phyloP scores from a whole-genome alignment of 768 basidiomycete genomes.

The Candolleomyces eurysporus region DNA sequence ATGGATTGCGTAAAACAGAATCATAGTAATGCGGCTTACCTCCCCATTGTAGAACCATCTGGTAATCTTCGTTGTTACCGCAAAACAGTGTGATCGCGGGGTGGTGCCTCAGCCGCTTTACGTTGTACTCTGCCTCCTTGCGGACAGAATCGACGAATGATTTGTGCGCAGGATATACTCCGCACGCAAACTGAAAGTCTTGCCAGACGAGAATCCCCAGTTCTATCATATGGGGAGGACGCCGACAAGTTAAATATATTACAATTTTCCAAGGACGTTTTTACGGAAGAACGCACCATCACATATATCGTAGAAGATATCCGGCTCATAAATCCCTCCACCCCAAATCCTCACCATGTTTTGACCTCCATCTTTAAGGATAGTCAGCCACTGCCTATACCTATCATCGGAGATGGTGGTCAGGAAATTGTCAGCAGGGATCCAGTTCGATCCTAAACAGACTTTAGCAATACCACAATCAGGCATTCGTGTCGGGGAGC shows the following conservation, averaged over 20 bases:
- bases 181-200: slow-evolving; percentile 92
- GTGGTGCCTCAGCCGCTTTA: slow-evolving; percentile 73
- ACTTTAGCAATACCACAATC: not conserved
- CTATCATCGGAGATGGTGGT: slow-evolving; percentile 52
- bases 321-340: slow-evolving; percentile 80
- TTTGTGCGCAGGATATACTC: slow-evolving; percentile 80
- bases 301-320: slow-evolving; percentile 77
- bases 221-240: slow-evolving; percentile 20
- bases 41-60: slow-evolving; percentile 58
- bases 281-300: slow-evolving; percentile 43
- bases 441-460: slow-evolving; percentile 78
- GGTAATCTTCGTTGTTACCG: slow-evolving; percentile 78
- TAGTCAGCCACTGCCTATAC: slow-evolving; percentile 75
- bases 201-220: slow-evolving; percentile 82
- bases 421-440: slow-evolving; percentile 83
- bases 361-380: slow-evolving; percentile 83
- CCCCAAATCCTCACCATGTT: slow-evolving; percentile 93
- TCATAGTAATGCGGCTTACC: slow-evolving; percentile 28
- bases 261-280: no score
- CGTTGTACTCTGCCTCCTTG: slow-evolving; percentile 75
- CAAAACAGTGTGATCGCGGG: slow-evolving; percentile 79
- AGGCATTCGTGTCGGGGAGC: slow-evolving; percentile 6
- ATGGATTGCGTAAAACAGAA: not conserved
- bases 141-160: slow-evolving; percentile 66
- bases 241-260: no score